phyloP scores from a whole-genome alignment of 805 yeast genomes.

The Saccharomycopsis capsularis region DNA sequence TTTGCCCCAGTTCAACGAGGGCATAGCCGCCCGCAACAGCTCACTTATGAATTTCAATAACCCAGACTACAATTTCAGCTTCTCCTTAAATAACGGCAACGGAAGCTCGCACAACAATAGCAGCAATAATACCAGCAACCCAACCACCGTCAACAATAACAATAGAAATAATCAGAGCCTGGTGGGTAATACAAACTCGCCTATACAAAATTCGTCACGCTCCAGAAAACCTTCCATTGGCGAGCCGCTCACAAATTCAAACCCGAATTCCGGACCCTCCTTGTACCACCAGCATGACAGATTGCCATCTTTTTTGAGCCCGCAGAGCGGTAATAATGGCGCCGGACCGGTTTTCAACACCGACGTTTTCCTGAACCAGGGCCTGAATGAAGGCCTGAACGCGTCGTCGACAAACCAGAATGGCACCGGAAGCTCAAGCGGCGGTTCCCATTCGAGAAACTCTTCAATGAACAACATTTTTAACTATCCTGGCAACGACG shows the following conservation, averaged over 20 bases:
- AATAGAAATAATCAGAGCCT: neutral
- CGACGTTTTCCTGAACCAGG: conserved; percentile 15
- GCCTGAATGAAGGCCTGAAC: no score
- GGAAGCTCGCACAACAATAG: neutral
- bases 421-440: conserved; percentile 1
- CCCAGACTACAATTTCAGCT: conserved; percentile 15
- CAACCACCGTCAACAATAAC: no score
- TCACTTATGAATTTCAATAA: conserved; percentile 4
- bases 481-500: conserved; percentile 7
- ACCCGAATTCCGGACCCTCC: neutral
- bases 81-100: conserved; percentile 3
- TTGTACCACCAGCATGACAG: neutral
- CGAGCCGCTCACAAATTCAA: neutral
- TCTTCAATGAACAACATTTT: conserved; percentile 16
- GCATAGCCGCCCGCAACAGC: neutral
- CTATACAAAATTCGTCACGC: conserved; percentile 2
- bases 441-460: conserved; percentile 13
- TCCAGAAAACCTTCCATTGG: conserved; percentile 5
- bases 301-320: neutral
- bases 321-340: neutral
- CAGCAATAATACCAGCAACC: conserved; percentile 14
- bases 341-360: conserved; percentile 20
- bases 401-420: conserved; percentile 22
- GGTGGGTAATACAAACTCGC: neutral
- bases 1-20: conserved; percentile 16